Conservation (phyloP, 495 filamentous ascomycete genomes). For the Penicillium diatomitis region DNA sequence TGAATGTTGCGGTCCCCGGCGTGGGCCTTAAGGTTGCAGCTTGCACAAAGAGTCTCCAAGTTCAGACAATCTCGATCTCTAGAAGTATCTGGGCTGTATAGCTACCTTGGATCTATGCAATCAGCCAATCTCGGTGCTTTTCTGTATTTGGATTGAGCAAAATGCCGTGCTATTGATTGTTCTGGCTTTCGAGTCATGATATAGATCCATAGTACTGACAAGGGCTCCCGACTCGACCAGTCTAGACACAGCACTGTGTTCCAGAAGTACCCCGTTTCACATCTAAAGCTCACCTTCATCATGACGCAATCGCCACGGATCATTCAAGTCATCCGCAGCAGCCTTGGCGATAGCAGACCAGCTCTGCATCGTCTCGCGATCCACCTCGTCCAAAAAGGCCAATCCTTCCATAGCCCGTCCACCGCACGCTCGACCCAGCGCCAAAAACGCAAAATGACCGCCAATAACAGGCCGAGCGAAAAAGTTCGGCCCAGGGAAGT, state of each 20-base stretch:
- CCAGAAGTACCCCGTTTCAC: not conserved
- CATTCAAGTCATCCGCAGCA: conserved; percentile 16
- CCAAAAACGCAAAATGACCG: conserved; percentile 79
- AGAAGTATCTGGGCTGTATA: no score
- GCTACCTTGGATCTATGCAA: no score
- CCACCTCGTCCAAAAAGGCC: conserved; percentile 47
- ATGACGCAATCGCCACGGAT: conserved; percentile 5
- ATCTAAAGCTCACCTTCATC: conserved; percentile 13
- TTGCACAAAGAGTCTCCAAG: no score
- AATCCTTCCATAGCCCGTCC: conserved; percentile 59
- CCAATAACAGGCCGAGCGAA: conserved; percentile 79
- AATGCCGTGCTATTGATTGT: no score
- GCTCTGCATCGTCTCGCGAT: conserved; percentile 14
- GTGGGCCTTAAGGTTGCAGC: no score
- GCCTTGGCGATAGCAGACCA: conserved; percentile 16
- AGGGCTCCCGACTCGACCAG: no score
- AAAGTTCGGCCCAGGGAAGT: conserved; percentile 61
- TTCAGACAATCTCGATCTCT: no score
- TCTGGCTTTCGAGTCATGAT: no score
- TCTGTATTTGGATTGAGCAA: no score
- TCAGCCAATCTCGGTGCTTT: no score
- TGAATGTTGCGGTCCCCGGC: no score
- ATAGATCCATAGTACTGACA: no score
- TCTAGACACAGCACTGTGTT: not conserved
- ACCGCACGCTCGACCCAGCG: conserved; percentile 65